Conservation (phyloP, 768 basidiomycete species). For the Rhodocollybia butyracea region DNA sequence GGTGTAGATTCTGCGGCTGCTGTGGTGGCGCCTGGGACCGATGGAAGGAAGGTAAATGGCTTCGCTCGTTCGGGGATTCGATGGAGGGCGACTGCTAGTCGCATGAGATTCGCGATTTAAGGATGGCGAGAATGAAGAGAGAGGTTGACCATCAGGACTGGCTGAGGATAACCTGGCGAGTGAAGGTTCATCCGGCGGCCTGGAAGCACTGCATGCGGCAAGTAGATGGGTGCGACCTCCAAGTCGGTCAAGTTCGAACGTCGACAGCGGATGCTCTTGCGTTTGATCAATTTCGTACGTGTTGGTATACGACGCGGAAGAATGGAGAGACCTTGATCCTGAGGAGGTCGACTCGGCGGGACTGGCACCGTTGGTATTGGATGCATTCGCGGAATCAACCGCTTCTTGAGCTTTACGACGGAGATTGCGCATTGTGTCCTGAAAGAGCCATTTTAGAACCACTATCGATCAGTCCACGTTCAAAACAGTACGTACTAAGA, state of each 20-base stretch:
- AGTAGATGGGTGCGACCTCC: conserved; percentile 51
- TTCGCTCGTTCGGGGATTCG: neutral
- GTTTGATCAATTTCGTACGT: conserved; percentile 13
- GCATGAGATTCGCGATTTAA: no score
- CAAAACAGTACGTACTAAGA: conserved; percentile 29
- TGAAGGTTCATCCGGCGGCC: no score
- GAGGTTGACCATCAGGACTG: neutral
- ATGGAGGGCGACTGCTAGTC: neutral
- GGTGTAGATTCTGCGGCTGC: conserved; percentile 34
- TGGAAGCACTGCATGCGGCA: conserved; percentile 13
- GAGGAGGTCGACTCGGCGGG: conserved; percentile 3
- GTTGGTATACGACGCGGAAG: conserved; percentile 7
- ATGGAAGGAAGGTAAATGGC: neutral
- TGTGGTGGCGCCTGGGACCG: neutral
- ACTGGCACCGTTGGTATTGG: neutral
- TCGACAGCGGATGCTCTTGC: conserved; percentile 24
- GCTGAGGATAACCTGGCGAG: neutral
- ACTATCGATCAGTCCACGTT: conserved; percentile 36
- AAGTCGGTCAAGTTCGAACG: conserved; percentile 51
- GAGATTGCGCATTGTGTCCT: conserved; percentile 40
- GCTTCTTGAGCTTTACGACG: conserved; percentile 42
- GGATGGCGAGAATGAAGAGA: neutral
- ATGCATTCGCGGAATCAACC: conserved; percentile 21
- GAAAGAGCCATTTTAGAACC: neutral
- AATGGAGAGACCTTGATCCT: neutral